Percentiles rank a stretch among this genome's conserved stretches.
Conservation (phyloP, 2,329 filamentous ascomycete species). For the Penicillium sp. region DNA sequence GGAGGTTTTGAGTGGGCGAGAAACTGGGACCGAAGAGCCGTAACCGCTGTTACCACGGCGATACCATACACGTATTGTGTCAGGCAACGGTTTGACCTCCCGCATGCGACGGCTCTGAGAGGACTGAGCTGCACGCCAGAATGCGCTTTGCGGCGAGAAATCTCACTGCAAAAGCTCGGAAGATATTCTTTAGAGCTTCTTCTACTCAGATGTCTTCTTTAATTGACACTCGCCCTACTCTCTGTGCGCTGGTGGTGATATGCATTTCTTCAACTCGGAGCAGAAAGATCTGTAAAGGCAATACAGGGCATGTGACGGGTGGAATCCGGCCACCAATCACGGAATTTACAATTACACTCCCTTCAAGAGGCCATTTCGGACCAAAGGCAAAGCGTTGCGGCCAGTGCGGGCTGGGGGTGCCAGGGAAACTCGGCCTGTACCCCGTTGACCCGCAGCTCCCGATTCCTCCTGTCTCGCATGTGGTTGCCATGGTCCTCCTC, state of each 20-base stretch:
- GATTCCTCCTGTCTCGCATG: constrained; percentile 2
- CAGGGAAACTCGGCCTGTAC: constrained; percentile 10
- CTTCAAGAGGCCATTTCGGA: constrained; percentile 8
- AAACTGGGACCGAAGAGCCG: constrained; percentile 40
- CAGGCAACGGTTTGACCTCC: constrained; percentile 20
- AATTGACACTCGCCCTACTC: neutral
- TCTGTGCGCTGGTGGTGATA: neutral
- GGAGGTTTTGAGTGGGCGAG: constrained; percentile 39
- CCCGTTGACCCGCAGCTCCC: constrained; percentile 8
- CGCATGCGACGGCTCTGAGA: constrained; percentile 32
- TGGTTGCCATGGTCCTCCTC: constrained; percentile 2
- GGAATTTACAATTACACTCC: constrained; percentile 18
- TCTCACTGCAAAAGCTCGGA: neutral
- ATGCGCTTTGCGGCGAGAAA: neutral
- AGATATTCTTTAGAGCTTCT: neutral
- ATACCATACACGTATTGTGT: constrained; percentile 25
- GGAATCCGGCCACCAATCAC: constrained; percentile 22
- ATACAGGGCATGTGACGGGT: constrained; percentile 28
- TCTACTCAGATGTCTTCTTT: too few relatives aligned
- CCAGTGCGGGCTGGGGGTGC: constrained; percentile 3
- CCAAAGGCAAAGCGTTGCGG: constrained; percentile 12
- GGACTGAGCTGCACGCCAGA: constrained; percentile 10
- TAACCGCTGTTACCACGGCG: constrained; percentile 39
- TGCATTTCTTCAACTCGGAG: neutral
- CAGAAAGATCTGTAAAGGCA: constrained; percentile 12